phyloP scores from a whole-genome alignment of 768 basidiomycete species.

The Cyclocybe aegerita region DNA sequence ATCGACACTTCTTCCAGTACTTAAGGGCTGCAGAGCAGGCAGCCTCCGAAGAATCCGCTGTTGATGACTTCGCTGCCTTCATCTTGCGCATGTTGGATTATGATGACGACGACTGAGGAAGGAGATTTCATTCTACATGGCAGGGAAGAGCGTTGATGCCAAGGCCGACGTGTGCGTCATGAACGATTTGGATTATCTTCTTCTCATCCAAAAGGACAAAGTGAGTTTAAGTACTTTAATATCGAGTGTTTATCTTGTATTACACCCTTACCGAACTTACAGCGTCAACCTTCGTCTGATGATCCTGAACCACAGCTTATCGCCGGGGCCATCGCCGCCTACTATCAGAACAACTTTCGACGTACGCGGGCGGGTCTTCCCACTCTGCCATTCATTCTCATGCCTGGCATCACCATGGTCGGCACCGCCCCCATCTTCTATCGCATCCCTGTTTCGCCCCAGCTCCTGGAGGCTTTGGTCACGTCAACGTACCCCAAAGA shows the following conservation, averaged over 20 bases:
- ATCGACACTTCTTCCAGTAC: too few relatives aligned
- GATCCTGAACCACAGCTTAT: constrained; percentile 31
- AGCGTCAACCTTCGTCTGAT: neutral
- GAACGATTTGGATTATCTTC: constrained; percentile 14
- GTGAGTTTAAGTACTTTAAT: constrained; percentile 2
- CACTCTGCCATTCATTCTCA: constrained; percentile 12
- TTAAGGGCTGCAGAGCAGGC: too few relatives aligned
- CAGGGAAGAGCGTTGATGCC: constrained; percentile 16
- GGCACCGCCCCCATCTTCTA: constrained; percentile 28
- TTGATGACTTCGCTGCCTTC: constrained; percentile 20
- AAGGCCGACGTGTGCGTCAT: constrained; percentile 25
- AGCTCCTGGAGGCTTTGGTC: too few relatives aligned
- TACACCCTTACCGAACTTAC: neutral
- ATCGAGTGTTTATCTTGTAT: too few relatives aligned
- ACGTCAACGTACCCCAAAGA: too few relatives aligned
- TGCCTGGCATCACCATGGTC: constrained; percentile 28
- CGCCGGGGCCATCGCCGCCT: constrained; percentile 31
- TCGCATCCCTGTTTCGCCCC: constrained; percentile 13
- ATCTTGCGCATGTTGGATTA: constrained; percentile 21
- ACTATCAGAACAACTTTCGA: constrained; percentile 23
- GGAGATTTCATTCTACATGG: constrained; percentile 22
- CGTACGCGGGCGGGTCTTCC: constrained; percentile 10
- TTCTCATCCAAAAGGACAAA: constrained; percentile 28
- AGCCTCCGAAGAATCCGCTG: neutral
- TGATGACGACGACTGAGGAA: constrained; percentile 13